A percentile compares a stretch with the other conserved stretches of the same genome.
Conservation (phyloP, 208 protist genomes). For the Endotrypanum monterogeii region DNA sequence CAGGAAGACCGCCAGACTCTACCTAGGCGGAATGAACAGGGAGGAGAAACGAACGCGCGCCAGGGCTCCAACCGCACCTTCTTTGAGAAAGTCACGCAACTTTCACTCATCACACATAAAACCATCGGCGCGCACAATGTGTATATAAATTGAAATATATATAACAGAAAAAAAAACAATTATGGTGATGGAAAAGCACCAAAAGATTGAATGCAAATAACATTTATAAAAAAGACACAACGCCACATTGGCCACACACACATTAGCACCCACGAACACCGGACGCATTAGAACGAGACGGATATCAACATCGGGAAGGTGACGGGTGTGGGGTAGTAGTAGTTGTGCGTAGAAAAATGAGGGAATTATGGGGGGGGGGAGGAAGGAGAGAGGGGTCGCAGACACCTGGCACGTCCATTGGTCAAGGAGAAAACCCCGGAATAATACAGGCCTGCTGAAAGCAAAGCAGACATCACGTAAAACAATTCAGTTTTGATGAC, state of each 20-base stretch:
- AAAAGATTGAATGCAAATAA: neutral
- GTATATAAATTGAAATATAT: neutral
- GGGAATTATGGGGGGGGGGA: neutral
- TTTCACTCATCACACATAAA: neutral
- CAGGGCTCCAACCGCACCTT: neutral
- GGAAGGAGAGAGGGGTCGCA: neutral
- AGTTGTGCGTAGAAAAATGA: neutral
- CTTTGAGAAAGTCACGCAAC: neutral
- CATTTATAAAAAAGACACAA: neutral
- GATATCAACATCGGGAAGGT: slow-evolving; percentile 5
- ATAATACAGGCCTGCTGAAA: neutral
- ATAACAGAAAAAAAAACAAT: neutral
- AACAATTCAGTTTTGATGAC: neutral
- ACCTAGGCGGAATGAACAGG: neutral
- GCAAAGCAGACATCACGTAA: too few species aligned
- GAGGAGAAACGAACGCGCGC: neutral
- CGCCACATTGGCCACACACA: neutral
- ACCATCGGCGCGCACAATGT: too few species aligned
- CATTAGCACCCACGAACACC: neutral
- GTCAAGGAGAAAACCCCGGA: slow-evolving; percentile 1
- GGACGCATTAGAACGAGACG: neutral
- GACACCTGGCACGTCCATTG: neutral
- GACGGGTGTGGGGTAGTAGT: too few species aligned
- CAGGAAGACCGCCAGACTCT: neutral
- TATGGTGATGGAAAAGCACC: neutral